Evolutionary conservation across 2,329 filamentous ascomycete genomes (phyloP), one percentile per base, ranked within the genome.

Genomic region (Aspergillus bombycis): DNA sequence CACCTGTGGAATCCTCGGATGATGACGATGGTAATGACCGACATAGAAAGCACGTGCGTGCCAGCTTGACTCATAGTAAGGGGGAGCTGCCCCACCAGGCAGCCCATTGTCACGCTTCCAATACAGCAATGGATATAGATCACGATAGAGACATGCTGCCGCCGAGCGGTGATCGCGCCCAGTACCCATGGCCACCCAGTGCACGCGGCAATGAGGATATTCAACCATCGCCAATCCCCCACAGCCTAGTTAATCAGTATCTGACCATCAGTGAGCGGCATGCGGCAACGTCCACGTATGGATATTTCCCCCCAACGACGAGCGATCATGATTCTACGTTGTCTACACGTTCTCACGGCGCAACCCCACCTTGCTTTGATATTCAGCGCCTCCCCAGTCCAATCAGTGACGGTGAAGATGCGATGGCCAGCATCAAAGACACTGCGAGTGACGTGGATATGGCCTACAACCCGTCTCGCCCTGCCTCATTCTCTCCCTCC

Each of bases 331-430:
- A 38, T 38, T 14, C 34, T 45, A 7, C 43, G 21, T 23, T 21
- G 3, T 50, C 57, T 36, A 34, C 30, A 43, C 58, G n/a, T 50
- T n/a, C 45, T 26, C 30, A 36, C 26, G 11, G 9, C 19, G 21
- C 41, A 34, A 48, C 62, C 52, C 58, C 66, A 66, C 60, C 64
- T 64, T 46, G 65, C 57, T 45, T 71, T 66, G 63, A 65, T 23
- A 62, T 67, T 36, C 70, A 73, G 50, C 73, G 75, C 36, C 71
- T 79, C 26, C 79, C 78, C 3, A 81, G 78, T 58, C 79, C 79
- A 2, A 75, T 80, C 60, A 80, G 76, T 55, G 77, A 80, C 48
- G 71, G 73, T 38, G 78, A 72, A 32, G 67, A 73, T 61, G 58
- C 56, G 6, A 58, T 65, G 58, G 36, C 46, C 10, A 63, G 52